These are phyloP conservation scores for Trametes versicolor DNA, from an alignment of 1,284 basidiomycete species.

Conservation along the genomic window DNA sequence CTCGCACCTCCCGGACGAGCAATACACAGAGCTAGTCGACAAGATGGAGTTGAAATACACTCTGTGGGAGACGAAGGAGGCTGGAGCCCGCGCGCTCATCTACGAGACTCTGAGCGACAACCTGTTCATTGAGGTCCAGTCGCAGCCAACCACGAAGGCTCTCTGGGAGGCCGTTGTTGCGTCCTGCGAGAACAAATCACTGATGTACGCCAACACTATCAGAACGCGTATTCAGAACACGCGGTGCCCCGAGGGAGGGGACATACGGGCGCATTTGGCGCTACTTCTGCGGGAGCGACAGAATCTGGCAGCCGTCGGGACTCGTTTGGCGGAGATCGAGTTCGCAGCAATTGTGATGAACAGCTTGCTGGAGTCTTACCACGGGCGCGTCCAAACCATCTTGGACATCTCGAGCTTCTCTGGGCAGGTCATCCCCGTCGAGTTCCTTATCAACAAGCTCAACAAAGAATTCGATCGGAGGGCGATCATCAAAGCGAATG, in stretches of 20 bases:
- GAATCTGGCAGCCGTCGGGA: slow-evolving; percentile 31
- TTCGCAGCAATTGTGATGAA: slow-evolving; percentile 36
- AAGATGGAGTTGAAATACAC: slow-evolving; percentile 10
- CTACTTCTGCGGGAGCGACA: slow-evolving; percentile 31
- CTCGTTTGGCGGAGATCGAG: slow-evolving; percentile 33
- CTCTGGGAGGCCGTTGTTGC: no score
- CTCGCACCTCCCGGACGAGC: slow-evolving; percentile 3
- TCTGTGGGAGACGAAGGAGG: slow-evolving; percentile 10
- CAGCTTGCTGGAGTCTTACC: slow-evolving; percentile 34
- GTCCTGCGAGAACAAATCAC: no score
- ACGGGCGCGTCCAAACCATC: slow-evolving; percentile 13
- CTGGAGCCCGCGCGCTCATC: slow-evolving; percentile 6
- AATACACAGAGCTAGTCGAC: slow-evolving; percentile 15
- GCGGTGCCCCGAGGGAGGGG: slow-evolving; percentile 27
- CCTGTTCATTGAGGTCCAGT: no score
- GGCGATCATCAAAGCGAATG: not conserved
- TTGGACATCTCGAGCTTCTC: slow-evolving; percentile 27
- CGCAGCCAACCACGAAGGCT: no score
- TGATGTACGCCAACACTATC: no score
- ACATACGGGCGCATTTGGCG: slow-evolving; percentile 37
- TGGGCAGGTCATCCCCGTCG: slow-evolving; percentile 30
- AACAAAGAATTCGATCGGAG: slow-evolving; percentile 1
- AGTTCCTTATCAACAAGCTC: slow-evolving; percentile 27
- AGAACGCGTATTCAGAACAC: no score
- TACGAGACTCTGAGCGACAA: no score